phyloP scores from a whole-genome alignment of 169 alveolate species.

The Miamiensis avidus region DNA sequence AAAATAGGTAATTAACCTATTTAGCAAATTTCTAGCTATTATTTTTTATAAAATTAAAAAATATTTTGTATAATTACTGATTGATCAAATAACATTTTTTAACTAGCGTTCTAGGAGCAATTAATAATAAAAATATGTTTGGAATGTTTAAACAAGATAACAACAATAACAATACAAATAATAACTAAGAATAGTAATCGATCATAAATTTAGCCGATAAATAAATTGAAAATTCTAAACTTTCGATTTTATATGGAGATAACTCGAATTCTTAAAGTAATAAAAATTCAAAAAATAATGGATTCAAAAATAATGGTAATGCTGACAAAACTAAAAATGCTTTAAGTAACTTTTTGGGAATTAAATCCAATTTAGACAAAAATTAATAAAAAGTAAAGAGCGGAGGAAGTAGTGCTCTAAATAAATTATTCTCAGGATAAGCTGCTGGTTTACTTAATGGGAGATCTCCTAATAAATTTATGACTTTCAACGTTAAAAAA shows the following conservation, averaged over 20 bases:
- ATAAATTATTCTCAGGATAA: not conserved
- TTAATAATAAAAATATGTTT: not conserved
- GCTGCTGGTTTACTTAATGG: not conserved
- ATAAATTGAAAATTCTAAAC: not conserved
- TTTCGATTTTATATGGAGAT: not conserved
- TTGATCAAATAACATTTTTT: no score
- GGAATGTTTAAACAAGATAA: not conserved
- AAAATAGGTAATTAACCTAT: not conserved
- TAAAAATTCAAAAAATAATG: no score
- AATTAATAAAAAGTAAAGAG: no score
- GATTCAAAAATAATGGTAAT: no score
- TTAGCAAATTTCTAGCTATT: no score
- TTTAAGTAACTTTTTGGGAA: no score
- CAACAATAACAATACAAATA: no score
- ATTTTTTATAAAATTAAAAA: no score
- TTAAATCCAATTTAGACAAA: no score
- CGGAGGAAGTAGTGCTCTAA: not conserved
- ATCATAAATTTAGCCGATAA: not conserved
- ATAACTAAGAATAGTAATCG: no score
- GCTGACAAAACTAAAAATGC: not conserved
- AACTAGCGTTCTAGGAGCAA: not conserved
- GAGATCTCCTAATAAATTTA: not conserved
- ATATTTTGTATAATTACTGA: no score
- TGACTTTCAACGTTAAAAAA: no score
- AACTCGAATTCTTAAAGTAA: not conserved